Percentiles rank a stretch among this genome's conserved stretches.
Evolutionary conservation across 2,329 filamentous ascomycete species (phyloP).

Genomic region (Fusarium xyrophilum): DNA sequence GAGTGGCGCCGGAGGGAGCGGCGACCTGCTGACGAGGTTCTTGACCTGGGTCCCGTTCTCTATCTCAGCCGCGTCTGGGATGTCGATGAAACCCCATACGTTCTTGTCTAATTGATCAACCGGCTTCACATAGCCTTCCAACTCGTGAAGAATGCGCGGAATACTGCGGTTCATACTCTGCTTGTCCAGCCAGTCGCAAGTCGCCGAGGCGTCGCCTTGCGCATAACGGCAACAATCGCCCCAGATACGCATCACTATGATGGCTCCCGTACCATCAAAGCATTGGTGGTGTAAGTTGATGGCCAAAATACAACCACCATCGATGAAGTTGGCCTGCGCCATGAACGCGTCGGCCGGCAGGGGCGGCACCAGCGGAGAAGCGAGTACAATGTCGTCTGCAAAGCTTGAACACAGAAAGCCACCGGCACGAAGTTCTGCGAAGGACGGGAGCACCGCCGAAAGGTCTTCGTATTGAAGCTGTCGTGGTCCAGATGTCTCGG

Average conservation of each 20-base stretch:
- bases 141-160: neutral
- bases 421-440: neutral
- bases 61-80: neutral
- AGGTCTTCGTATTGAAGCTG: neutral
- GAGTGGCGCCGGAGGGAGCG: neutral
- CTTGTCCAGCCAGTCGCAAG: neutral
- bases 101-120: neutral
- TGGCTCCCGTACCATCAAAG: neutral
- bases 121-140: rapidly evolving
- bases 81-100: neutral
- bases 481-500: neutral
- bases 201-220: neutral
- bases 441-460: neutral
- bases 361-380: neutral
- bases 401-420: neutral
- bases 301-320: neutral
- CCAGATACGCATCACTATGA: neutral
- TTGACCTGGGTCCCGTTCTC: neutral
- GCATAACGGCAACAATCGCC: neutral
- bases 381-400: neutral
- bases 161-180: neutral
- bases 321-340: neutral
- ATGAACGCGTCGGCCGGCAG: neutral
- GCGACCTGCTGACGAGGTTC: rapidly evolving
- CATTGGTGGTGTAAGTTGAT: neutral